Percentiles rank a stretch among this genome's conserved stretches.
phyloP scores from a whole-genome alignment of 257 asterid genomes.

The Jasminum sambac region DNA sequence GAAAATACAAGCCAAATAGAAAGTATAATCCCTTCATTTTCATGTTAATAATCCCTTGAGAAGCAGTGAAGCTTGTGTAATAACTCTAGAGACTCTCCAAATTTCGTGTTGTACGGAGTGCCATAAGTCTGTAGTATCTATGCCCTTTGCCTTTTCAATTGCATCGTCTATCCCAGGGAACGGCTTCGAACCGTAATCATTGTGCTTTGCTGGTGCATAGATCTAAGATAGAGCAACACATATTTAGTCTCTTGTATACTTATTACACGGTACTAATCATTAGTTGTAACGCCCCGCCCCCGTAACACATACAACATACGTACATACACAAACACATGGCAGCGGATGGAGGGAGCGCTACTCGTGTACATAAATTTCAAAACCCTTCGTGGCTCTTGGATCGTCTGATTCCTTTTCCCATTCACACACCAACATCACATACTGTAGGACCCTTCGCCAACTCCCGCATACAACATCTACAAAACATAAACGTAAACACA shows the following conservation, averaged over 20 bases:
- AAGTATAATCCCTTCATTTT: conserved; percentile 6
- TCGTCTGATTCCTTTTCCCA: too few species aligned
- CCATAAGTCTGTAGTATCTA: conserved; percentile 52
- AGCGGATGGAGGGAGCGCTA: too few species aligned
- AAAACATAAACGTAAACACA: too few species aligned
- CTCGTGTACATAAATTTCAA: too few species aligned
- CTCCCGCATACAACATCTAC: too few species aligned
- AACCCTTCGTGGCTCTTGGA: too few species aligned
- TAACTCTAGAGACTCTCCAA: conserved; percentile 84
- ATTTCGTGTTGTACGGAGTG: conserved; percentile 69
- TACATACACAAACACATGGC: too few species aligned
- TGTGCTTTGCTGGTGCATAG: conserved; percentile 72
- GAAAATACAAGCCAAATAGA: neutral
- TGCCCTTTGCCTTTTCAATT: conserved; percentile 50
- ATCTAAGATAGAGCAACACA: conserved; percentile 42
- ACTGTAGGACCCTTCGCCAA: too few species aligned
- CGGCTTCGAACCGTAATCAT: conserved; percentile 66
- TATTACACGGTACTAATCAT: neutral
- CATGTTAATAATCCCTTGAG: conserved; percentile 59
- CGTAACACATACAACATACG: too few species aligned
- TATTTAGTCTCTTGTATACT: conserved; percentile 6
- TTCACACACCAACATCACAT: too few species aligned
- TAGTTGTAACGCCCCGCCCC: too few species aligned
- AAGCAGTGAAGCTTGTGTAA: conserved; percentile 73
- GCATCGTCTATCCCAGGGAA: conserved; percentile 79